Conservation (phyloP, 306 rosid genomes). For the Senna siamea region DNA sequence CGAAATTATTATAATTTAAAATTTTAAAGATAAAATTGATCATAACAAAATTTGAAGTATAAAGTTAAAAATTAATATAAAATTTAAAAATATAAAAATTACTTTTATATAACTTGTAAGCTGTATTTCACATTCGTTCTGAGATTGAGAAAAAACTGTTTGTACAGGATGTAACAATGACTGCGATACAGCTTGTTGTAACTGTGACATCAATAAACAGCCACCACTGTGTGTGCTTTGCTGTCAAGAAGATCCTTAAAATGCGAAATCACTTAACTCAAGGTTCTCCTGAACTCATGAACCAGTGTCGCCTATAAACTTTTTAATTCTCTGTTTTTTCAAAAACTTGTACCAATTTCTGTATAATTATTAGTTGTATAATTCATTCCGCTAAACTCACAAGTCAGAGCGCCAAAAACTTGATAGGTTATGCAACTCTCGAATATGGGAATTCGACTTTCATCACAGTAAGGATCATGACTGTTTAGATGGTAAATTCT, state of each 20-base stretch:
- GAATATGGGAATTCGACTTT: too few relatives aligned
- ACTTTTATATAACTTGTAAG: too few relatives aligned
- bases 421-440: neutral
- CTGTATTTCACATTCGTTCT: neutral
- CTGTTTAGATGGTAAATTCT: neutral
- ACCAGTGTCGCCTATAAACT: too few relatives aligned
- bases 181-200: conserved; percentile 79
- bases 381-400: neutral
- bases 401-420: neutral
- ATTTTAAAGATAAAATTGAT: too few relatives aligned
- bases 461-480: neutral
- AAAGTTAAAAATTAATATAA: too few relatives aligned
- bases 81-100: too few relatives aligned
- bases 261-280: neutral
- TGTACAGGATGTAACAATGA: conserved; percentile 89
- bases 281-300: neutral
- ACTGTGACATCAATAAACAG: conserved; percentile 64
- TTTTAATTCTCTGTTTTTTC: too few relatives aligned
- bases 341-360: too few relatives aligned
- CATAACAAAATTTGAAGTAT: too few relatives aligned
- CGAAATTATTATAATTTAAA: too few relatives aligned
- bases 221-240: conserved; percentile 88
- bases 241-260: conserved; percentile 67
- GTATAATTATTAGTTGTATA: neutral
- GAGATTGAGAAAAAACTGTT: neutral